A percentile compares a stretch with the other conserved stretches of the same genome.
Conservation (phyloP, 2,329 filamentous ascomycete species). For the Microcera coccophila region DNA sequence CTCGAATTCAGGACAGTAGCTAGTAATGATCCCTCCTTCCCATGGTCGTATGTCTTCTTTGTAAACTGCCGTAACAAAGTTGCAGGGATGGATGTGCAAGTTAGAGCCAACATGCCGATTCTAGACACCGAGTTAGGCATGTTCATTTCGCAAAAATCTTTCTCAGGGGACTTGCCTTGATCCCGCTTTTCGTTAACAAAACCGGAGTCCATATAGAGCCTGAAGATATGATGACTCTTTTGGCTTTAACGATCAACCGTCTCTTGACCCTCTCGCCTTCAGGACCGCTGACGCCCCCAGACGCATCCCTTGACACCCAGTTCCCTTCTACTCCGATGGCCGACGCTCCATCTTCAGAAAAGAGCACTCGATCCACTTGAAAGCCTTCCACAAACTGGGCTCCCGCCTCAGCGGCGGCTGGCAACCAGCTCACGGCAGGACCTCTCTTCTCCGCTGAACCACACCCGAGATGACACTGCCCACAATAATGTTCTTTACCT, state of each 20-base stretch:
- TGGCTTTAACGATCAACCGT: constrained; percentile 69
- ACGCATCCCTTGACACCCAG: constrained; percentile 69
- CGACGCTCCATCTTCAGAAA: constrained; percentile 54
- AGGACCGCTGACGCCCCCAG: constrained; percentile 53
- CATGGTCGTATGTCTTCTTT: constrained; percentile 66
- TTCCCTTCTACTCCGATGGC: constrained; percentile 69
- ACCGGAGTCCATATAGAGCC: constrained; percentile 76
- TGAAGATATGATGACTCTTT: constrained; percentile 73
- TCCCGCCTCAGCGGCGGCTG: constrained; percentile 72
- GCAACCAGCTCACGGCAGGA: constrained; percentile 70
- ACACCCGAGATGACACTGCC: constrained; percentile 59
- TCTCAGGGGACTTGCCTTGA: constrained; percentile 50
- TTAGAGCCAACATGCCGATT: constrained; percentile 81
- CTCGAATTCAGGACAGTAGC: constrained; percentile 71
- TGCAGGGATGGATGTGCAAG: constrained; percentile 75
- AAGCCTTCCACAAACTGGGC: constrained; percentile 84
- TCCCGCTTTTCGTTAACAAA: constrained; percentile 70
- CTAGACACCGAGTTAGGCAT: constrained; percentile 29
- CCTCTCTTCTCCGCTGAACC: constrained; percentile 72
- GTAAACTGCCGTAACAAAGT: constrained; percentile 57
- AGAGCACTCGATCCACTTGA: constrained; percentile 64
- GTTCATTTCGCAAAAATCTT: background rate
- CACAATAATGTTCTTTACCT: constrained; percentile 69
- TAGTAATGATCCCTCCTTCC: constrained; percentile 75
- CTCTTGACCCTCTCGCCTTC: constrained; percentile 48